phyloP scores from a whole-genome alignment of 768 basidiomycete genomes.

The Amanita pallidorosea region DNA sequence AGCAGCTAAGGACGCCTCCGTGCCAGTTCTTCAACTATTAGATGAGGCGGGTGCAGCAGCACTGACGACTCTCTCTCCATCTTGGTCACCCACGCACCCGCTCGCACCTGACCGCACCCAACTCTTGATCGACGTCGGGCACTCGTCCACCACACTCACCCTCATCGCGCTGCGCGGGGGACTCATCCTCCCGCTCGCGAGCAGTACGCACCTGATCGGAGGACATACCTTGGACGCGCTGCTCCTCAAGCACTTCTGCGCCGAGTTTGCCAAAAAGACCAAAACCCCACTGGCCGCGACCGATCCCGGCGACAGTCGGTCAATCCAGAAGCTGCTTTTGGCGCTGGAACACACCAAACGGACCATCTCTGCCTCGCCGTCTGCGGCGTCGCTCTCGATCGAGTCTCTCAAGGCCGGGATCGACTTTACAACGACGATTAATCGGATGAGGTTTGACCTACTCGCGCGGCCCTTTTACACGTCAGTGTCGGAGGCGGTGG shows the following conservation, averaged over 20 bases:
- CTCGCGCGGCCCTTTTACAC: constrained; percentile 51
- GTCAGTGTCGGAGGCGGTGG: constrained; percentile 38
- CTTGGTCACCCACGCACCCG: constrained; percentile 23
- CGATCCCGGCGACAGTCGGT: constrained; percentile 59
- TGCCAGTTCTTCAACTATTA: constrained; percentile 76
- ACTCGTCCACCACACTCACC: constrained; percentile 58
- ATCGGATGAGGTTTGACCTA: constrained; percentile 54
- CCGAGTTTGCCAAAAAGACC: constrained; percentile 96
- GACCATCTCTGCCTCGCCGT: constrained; percentile 76
- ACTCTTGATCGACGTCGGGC: constrained; percentile 73
- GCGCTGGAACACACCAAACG: constrained; percentile 94
- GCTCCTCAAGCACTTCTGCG: constrained; percentile 83
- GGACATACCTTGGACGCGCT: constrained; percentile 71
- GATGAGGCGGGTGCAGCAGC: constrained; percentile 80
- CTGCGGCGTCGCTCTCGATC: constrained; percentile 85
- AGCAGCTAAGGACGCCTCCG: constrained; percentile 72
- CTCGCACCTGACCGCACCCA: constrained; percentile 59
- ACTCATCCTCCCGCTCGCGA: constrained; percentile 53
- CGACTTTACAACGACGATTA: constrained; percentile 67
- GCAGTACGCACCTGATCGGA: constrained; percentile 42
- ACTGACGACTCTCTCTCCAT: constrained; percentile 38
- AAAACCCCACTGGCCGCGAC: constrained; percentile 56
- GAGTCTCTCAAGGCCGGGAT: constrained; percentile 91
- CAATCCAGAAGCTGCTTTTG: constrained; percentile 86
- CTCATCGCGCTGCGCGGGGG: constrained; percentile 71